Evolutionary conservation across 169 alveolate genomes (phyloP), one percentile per base, ranked within the genome.

Genomic region (Cryptosporidium tyzzeri): DNA sequence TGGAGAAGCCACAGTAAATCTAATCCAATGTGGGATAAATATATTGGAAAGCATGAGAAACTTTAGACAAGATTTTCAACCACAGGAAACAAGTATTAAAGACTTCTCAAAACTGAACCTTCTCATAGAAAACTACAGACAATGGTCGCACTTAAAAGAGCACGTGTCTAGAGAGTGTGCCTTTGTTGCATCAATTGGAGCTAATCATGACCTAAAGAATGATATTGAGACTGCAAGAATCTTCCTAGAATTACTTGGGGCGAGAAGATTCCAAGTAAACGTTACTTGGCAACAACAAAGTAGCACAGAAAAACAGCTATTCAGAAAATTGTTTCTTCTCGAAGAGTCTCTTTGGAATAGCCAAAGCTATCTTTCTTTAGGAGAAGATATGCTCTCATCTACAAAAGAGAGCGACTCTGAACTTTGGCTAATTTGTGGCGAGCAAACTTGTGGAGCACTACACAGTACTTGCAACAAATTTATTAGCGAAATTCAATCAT

Each of bases 81-180:
- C 23, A 26, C 8, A 23, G 12, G 67, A 55, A 6, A 55, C 35
- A n/a, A 55, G 35, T 6, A 37, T 55, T 2, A 31, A 48, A 10
- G 33, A 44, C 16, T 44, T 44, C 21, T 23, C 70, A 9, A 50
- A 71, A 51, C 29, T n/a, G 48, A 80, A 65, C 31, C 31, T 62
- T 10, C 59, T 37, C 41, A 65, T 80, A 1, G 75, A 80, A 80
- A 80, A 80, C 10, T 80, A 80, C 70, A 80, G 75, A 44, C 80
- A 80, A 44, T 80, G 89, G 89, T 80, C 89, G n/a, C 62, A 80
- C 14, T 48, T 80, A 39, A 80, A 80, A 23, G 89, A 80, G 33
- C 89, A 80, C 50, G 89, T 80, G 10, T 80, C 89, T 7, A 31
- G 89, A 44, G 89, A 80, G 37, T 80, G 89, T n/a, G 75, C 89